Evolutionary conservation across 192 early-diverging fungal species (phyloP).

Genomic region (Linnemannia elongata): DNA sequence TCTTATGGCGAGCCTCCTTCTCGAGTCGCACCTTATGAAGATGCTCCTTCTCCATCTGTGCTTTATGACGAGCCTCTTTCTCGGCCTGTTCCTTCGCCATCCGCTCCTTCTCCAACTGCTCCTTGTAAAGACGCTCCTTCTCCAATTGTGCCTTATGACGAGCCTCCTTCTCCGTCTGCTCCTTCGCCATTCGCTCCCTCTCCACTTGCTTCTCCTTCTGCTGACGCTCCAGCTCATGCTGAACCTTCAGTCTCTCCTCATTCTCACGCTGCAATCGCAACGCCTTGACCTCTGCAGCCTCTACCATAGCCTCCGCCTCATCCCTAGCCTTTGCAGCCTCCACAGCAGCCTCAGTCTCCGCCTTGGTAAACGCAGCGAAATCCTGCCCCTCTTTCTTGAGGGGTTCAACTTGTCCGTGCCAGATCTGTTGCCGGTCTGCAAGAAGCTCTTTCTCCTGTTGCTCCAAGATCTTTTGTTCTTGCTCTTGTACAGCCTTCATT

Average conservation of each 20-base stretch:
- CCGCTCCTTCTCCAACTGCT: conserved; percentile 28
- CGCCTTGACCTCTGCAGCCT: neutral
- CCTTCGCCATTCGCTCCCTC: conserved; percentile 8
- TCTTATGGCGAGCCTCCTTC: conserved; percentile 19
- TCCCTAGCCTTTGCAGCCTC: neutral
- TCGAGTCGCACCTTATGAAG: conserved; percentile 9
- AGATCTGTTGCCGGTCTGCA: neutral
- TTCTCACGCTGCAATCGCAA: neutral
- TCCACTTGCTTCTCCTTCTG: conserved; percentile 18
- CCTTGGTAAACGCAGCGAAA: neutral
- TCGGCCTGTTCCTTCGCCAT: neutral
- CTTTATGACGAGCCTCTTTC: conserved; percentile 6
- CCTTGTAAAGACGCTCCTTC: conserved; percentile 11
- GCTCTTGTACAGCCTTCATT: neutral
- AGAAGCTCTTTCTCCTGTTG: conserved; percentile 9
- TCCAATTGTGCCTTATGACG: conserved; percentile 17
- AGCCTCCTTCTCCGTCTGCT: neutral
- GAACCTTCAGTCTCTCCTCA: conserved; percentile 5
- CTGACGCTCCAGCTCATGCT: conserved; percentile 8
- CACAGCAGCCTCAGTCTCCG: neutral
- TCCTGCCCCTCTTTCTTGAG: neutral
- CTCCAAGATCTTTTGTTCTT: conserved; percentile 1
- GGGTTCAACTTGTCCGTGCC: neutral
- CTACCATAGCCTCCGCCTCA: neutral
- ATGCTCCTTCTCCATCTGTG: conserved; percentile 29